Evolutionary conservation across 2,329 filamentous ascomycete genomes (phyloP), one percentile per base, ranked within the genome.

Genomic region (Penicillium janthinellum): DNA sequence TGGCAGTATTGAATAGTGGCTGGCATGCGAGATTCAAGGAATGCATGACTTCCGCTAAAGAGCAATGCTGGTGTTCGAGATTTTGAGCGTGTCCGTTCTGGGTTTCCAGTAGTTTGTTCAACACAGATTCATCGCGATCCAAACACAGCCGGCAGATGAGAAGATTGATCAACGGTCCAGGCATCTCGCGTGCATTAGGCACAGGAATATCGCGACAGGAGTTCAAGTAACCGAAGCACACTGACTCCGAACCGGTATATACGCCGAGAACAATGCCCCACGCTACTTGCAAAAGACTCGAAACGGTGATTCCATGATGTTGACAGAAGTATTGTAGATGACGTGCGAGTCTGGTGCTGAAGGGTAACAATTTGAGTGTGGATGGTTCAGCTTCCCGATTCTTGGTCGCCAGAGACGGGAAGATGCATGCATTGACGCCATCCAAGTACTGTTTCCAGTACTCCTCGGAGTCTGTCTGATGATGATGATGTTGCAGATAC

Each of bases 1-100:
- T 61, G 1, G 60, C 63, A 4, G 66, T 67, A n/a, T 66, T 67
- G 48, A 68, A 68, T 35, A 66, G 47, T 10, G 64, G 50, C 34
- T 62, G 58, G 4, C 60, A 57, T 5, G 59, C 44, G 6, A 59
- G 59, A 34, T 52, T 51, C 4, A 67, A 48, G 11, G 55, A 58
- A 37, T 61, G 63, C 17, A 61, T 38, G 2, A 64, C 54, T 20
- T 65, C 61, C n/a, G 63, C 58, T 20, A 65, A 15, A 28, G 61
- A 62, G 50, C 49, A 62, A 35, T 62, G 58, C 39, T 64, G 64
- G 28, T 65, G 41, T 11, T 60, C 55, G 12, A 67, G 34, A 17
- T 53, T 59, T 15, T 52, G 48, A 37, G 35, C 35, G 14, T 37
- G 35, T 37, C 7, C 35, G 1, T 37, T 6, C 35, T 37, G 35